Evolutionary conservation across 345 rosid genomes (phyloP), one percentile per base, ranked within the genome.

Genomic region (Pistacia integerrima): DNA sequence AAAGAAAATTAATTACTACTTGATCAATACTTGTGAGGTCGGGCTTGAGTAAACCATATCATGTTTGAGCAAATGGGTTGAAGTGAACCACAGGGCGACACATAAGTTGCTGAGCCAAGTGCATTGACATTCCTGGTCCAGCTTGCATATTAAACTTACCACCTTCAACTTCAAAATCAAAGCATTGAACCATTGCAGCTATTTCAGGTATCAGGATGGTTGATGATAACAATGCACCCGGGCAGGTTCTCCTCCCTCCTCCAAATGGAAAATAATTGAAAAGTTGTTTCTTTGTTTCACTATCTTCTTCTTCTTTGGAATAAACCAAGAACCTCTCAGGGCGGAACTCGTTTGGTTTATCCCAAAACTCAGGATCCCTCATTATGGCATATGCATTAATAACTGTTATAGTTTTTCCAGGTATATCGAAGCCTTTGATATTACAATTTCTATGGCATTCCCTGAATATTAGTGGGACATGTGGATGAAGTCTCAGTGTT

Each of bases 291-390:
- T 18, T 84, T 70, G 51, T 72, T 49, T 64, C 70, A 33, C 70
- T 59, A 71, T 56, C n/a, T 13, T 5, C 20, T 14, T 46, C 69
- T 30, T 69, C 72, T 20, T 70, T 74, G n/a, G 28, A 57, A 28
- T 66, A 46, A 17, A 12, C 78, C 70, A 84, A 58, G 68, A 81
- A 84, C 80, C 87, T 81, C 74, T 84, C 81, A 0, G 88, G 83
- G 6, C 16, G 16, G 5, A 54, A 13, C 6, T 54, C 57, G 6
- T 14, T 14, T 13, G 57, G 57, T 12, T 12, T 46, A 58, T 82
- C 76, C 87, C 85, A 85, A 57, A 74, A 18, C 10, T 75, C 28
- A 6, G 79, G 84, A 64, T 85, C 85, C 62, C 85, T 82, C 80
- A 77, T 75, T 67, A 85, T 80, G 10, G 88, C 80, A 73, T 80